Evolutionary conservation across 2,329 filamentous ascomycete species (phyloP), one percentile per base, ranked within the genome.

Genomic region (Stachybotrys chartarum): DNA sequence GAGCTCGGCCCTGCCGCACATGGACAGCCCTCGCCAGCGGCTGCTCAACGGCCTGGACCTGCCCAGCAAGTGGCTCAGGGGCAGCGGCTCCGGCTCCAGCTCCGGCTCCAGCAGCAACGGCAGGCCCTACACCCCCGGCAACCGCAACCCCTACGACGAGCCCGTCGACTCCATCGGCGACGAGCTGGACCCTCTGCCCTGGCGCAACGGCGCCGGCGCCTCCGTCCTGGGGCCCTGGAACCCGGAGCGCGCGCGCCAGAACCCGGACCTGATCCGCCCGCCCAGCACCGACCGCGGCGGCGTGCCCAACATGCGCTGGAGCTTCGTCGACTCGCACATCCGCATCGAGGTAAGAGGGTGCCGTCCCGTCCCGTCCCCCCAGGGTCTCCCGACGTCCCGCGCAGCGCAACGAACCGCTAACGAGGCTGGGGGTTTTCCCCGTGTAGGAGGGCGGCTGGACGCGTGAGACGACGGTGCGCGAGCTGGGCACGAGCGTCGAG

Each of bases 371-470:
- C n/a, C n/a, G n/a, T n/a, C n/a, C n/a, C n/a, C n/a, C n/a, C n/a
- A n/a, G n/a, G n/a, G n/a, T n/a, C n/a, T n/a, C n/a, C n/a, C n/a
- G n/a, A n/a, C n/a, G n/a, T n/a, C n/a, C n/a, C 24, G 24, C 24
- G 24, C 4, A 24, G 4, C 24, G 24, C 24, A 24, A 24, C 24
- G 24, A 24, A 24, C 24, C 24, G 24, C 24, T 24, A 24, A 24
- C 24, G 24, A 24, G 24, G 24, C 24, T 24, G 24, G 24, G 24
- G 24, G n/a, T n/a, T 24, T 24, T 24, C 14, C 35, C 35, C 5
- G 5, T 47, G 46, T 55, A 90, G 78, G 86, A 90, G 69, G 86
- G 85, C 51, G 87, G 88, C 54, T 91, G 88, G 88, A 88, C 87
- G 1, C 79, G 87, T 30, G 85, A 91, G 69, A 90, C 87, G 1